Conservation (phyloP, 2,329 filamentous ascomycete species). For the Diaporthe citri region DNA sequence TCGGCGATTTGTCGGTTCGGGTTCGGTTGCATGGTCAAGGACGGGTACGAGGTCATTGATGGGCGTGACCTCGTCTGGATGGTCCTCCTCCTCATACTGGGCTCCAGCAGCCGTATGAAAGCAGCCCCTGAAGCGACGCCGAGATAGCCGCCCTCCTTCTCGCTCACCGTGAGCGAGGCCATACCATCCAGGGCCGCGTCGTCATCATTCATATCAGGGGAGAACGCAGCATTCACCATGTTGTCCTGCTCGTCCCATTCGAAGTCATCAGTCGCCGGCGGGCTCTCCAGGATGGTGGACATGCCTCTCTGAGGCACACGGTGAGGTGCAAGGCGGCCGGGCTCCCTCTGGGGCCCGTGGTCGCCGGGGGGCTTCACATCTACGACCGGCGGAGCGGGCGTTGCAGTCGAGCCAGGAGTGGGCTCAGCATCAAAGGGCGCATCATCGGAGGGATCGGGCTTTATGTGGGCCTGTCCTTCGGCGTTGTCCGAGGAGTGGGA, state of each 20-base stretch:
- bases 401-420: constrained; percentile 28
- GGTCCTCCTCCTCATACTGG: constrained; percentile 45
- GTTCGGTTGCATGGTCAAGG: constrained; percentile 48
- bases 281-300: constrained; percentile 47
- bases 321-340: constrained; percentile 40
- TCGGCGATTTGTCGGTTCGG: constrained; percentile 46
- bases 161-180: constrained; percentile 52
- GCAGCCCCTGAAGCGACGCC: constrained; percentile 60
- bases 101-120: constrained; percentile 54
- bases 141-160: constrained; percentile 58
- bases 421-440: constrained; percentile 34
- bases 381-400: constrained; percentile 19
- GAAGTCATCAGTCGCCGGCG: constrained; percentile 52
- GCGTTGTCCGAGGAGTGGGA: constrained; percentile 33
- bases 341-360: constrained; percentile 27
- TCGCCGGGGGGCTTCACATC: constrained; percentile 36
- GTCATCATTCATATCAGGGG: constrained; percentile 44
- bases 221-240: constrained; percentile 45
- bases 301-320: constrained; percentile 40
- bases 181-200: constrained; percentile 53
- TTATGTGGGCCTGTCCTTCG: constrained; percentile 35
- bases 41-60: constrained; percentile 36
- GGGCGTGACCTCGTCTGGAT: constrained; percentile 40
- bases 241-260: constrained; percentile 53
- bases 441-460: constrained; percentile 40